Base-by-base conservation (phyloP, 2,329 filamentous ascomycete species). In the Trichoderma atroviride region DNA sequence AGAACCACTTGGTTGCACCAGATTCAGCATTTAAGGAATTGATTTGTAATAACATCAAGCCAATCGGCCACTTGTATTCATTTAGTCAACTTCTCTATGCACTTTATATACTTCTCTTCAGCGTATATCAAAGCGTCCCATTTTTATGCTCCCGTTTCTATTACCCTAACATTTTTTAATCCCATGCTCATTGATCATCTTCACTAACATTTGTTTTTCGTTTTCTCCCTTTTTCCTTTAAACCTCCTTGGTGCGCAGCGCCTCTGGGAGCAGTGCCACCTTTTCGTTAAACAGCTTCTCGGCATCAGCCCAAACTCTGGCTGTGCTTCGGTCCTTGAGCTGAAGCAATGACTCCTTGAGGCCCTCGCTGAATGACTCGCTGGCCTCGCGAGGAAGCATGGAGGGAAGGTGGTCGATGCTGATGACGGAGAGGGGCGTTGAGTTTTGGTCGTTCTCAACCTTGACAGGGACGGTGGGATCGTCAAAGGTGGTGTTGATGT, bases 331-430 rank as follows among this genome's bases (percentile, higher is more conserved):
- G 77, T 96, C 88, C 79, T 96, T 93, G 71, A 97, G 85, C 71
- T 89, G 86, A 71, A 96, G 80, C 74, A 97, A 82, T 76, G 89
- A 92, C 24, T 93, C 93, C 76, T 97, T 83, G 73, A 97, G 83
- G 59, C 91, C 91, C 63, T 87, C 83, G 79, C 90, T 93, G 83
- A 97, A 97, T 24, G 90, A 90, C 82, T 97, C 94, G 55, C 89
- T 93, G 31, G 93, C 90, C 82, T 97, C 95, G 65, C 95, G 86
- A 1, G 95, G 92, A 47, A 98, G 85, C 73, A 97, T 87, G 65
- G 89, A 91, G 4, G 93, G 93, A 64, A 96, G 85, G 78, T 96
- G 93, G 80, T 96, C 92, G 76, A 96, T 96, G 78, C 89, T 91
- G 80, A 97, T 97, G 74, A 50, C 92, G 59, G 87, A 90, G 69